A percentile compares a stretch with the other conserved stretches of the same genome.
Evolutionary conservation across 1,139 yeast species (phyloP).

Genomic region (Debaryomyces psychrophilus): DNA sequence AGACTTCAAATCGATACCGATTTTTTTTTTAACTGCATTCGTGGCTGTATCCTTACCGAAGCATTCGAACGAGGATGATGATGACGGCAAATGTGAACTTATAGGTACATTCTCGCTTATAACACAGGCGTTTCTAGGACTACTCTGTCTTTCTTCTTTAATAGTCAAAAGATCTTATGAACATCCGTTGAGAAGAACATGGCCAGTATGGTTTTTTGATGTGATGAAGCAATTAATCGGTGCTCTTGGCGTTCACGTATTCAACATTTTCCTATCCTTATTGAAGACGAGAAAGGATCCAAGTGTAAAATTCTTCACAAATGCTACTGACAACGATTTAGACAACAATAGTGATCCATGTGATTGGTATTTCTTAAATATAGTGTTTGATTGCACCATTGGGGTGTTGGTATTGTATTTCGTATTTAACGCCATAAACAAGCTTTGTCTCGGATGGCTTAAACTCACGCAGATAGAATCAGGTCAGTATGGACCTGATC

Average conservation of each 20-base stretch:
- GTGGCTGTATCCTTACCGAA: slow-evolving; percentile 4
- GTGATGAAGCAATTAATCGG: slow-evolving; percentile 89
- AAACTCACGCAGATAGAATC: slow-evolving; percentile 62
- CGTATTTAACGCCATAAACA: slow-evolving; percentile 52
- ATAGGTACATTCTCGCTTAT: slow-evolving; percentile 72
- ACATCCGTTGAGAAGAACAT: slow-evolving; percentile 75
- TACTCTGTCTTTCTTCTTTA: slow-evolving; percentile 72
- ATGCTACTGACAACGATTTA: slow-evolving; percentile 8
- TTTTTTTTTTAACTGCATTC: slow-evolving; percentile 4
- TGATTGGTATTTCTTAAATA: slow-evolving; percentile 89
- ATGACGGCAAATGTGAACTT: slow-evolving; percentile 55
- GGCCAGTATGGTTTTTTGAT: slow-evolving; percentile 89
- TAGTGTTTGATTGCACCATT: slow-evolving; percentile 89
- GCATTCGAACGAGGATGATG: slow-evolving; percentile 3
- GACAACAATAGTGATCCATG: slow-evolving; percentile 55
- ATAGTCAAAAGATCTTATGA: slow-evolving; percentile 78
- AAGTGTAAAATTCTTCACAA: slow-evolving; percentile 16
- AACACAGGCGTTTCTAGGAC: slow-evolving; percentile 70
- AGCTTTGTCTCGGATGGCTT: slow-evolving; percentile 38
- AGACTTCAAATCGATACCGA: slow-evolving; percentile 5
- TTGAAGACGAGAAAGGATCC: slow-evolving; percentile 36
- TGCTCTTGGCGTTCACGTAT: slow-evolving; percentile 77
- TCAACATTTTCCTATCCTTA: slow-evolving; percentile 76
- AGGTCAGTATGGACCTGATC: slow-evolving; percentile 74
- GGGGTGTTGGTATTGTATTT: slow-evolving; percentile 82